phyloP scores from a whole-genome alignment of 73 alveolate genomes.

The Urostyla sp. region DNA sequence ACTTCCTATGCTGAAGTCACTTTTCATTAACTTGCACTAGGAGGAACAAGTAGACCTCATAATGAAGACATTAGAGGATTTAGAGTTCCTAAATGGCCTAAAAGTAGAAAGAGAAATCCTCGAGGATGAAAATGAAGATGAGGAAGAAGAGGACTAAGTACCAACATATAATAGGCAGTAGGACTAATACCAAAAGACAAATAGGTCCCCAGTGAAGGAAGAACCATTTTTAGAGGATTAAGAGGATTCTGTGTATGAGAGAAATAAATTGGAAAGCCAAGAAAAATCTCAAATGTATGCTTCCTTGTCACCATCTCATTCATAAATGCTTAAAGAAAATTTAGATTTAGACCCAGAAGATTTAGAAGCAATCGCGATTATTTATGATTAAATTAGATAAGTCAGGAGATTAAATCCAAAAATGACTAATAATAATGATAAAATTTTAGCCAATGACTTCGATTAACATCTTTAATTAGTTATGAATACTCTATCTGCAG shows the following conservation, averaged over 20 bases:
- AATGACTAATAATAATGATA: slow-evolving; percentile 67
- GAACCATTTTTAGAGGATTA: slow-evolving; percentile 23
- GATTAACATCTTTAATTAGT: slow-evolving; percentile 71
- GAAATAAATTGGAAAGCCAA: no score
- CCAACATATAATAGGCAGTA: slow-evolving; percentile 34
- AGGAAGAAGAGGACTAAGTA: slow-evolving; percentile 55
- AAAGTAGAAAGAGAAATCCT: slow-evolving; percentile 74
- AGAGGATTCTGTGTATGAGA: slow-evolving; percentile 3
- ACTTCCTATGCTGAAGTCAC: slow-evolving; percentile 67
- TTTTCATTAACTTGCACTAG: slow-evolving; percentile 71
- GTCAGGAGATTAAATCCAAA: slow-evolving; percentile 48
- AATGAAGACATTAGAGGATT: slow-evolving; percentile 67
- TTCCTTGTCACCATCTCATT: background rate
- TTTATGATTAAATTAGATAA: slow-evolving; percentile 64
- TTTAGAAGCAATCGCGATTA: slow-evolving; percentile 58
- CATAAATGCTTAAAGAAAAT: slow-evolving; percentile 16
- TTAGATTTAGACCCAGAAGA: slow-evolving; percentile 72
- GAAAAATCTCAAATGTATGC: slow-evolving; percentile 22
- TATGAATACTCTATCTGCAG: slow-evolving; percentile 70
- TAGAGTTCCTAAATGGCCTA: slow-evolving; percentile 73
- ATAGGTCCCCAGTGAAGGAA: slow-evolving; percentile 37
- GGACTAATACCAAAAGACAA: background rate
- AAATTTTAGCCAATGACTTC: slow-evolving; percentile 78
- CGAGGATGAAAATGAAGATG: slow-evolving; percentile 59
- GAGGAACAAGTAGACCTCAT: slow-evolving; percentile 81